Evolutionary conservation across 2,329 filamentous ascomycete species (phyloP), one percentile per base, ranked within the genome.

Genomic region (Ustulina deusta): DNA sequence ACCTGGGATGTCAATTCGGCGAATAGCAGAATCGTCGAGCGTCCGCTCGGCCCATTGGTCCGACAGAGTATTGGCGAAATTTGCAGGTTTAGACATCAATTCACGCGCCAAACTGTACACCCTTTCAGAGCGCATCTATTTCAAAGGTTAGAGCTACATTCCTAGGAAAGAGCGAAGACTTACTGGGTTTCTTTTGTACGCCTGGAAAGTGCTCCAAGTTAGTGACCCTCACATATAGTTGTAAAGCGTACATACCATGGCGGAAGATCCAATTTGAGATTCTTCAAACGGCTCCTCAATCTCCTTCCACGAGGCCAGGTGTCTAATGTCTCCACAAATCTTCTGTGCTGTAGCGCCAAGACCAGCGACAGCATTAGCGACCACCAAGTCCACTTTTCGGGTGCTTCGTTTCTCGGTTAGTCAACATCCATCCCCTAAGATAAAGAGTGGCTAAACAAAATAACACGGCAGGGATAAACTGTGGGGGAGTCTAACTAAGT

Each of bases 291-390:
- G 90, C 79, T 92, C 90, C 77, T 97, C 94, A 66, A 96, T 83
- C 79, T 97, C 93, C 84, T 97, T 97, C 81, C 89, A 86, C 75
- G 86, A 84, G 6, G 91, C 90, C 55, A 95, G 83, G 76, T 93
- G 90, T 56, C 92, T 86, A 72, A 96, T 91, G 74, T 95, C 92
- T 54, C 86, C 85, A 56, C 88, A 87, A 68, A 97, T 94, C 67
- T 90, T 88, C 76, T 93, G 87, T 57, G 89, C 92, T 0, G 93
- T 93, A n/a, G 93, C 86, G 27, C 92, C 94, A 59, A 97, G 89
- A 0, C 89, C 92, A 36, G 87, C 85, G 38, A 97, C 83, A n/a
- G 92, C 93, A 76, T 96, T 94, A 74, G 90, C 87, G n/a, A 97
- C 84, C 64, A 90, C 85, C 46, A 92, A 84, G 77, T 97, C 94